Conservation (phyloP, 352 stramenopile genomes). For the Phytophthora rubi region DNA sequence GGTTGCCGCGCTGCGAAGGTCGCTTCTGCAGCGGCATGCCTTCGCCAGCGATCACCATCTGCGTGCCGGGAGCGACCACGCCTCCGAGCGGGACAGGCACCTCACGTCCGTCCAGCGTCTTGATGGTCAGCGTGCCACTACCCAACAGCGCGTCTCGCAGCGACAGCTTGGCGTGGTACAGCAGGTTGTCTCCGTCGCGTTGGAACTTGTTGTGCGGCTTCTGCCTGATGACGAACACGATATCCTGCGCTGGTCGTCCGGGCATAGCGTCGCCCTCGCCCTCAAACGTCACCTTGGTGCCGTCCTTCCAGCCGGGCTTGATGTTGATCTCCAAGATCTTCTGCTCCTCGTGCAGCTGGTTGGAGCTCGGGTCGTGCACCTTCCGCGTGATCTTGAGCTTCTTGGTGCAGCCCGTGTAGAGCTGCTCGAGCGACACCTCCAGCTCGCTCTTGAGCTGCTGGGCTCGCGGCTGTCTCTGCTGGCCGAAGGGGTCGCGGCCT, state of each 20-base stretch:
- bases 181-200: slow-evolving; percentile 95
- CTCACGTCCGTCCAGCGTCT: slow-evolving; percentile 93
- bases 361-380: slow-evolving; percentile 71
- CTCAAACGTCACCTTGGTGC: slow-evolving; percentile 97
- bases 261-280: slow-evolving; percentile 89
- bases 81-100: slow-evolving; percentile 91
- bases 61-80: slow-evolving; percentile 92
- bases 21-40: slow-evolving; percentile 95
- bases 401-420: slow-evolving; percentile 86
- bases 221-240: slow-evolving; percentile 96
- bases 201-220: slow-evolving; percentile 92
- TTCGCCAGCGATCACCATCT: slow-evolving; percentile 93
- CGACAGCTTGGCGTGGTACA: slow-evolving; percentile 95
- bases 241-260: slow-evolving; percentile 92
- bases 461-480: slow-evolving; percentile 34
- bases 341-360: slow-evolving; percentile 94
- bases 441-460: slow-evolving; percentile 84
- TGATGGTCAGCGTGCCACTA: slow-evolving; percentile 90
- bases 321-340: slow-evolving; percentile 96
- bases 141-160: slow-evolving; percentile 96
- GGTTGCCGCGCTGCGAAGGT: slow-evolving; percentile 86
- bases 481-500: slow-evolving; percentile 51
- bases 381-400: slow-evolving; percentile 97
- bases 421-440: slow-evolving; percentile 93
- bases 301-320: slow-evolving; percentile 96